Conservation (phyloP, 108 stramenopile species). For the Nannochloropsis gaditana region DNA sequence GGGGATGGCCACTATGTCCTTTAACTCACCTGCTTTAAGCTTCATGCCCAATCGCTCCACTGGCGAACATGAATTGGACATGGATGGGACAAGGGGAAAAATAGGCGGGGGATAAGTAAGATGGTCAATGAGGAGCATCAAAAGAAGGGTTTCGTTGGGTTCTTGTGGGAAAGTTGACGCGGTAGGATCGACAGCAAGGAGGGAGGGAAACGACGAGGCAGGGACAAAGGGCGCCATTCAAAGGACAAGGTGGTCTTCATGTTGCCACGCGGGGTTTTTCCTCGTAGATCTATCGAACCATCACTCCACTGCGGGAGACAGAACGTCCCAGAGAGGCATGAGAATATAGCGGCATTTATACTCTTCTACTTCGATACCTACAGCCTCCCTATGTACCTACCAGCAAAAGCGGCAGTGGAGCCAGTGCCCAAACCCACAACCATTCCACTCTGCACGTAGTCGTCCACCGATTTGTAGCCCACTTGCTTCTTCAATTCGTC, state of each 20-base stretch:
- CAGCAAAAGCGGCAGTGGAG: constrained; percentile 92
- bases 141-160: too few relatives aligned
- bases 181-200: too few relatives aligned
- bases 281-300: too few relatives aligned
- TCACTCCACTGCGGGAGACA: too few relatives aligned
- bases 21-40: constrained; percentile 77
- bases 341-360: too few relatives aligned
- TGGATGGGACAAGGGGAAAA: background rate
- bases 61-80: background rate
- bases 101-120: background rate
- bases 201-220: too few relatives aligned
- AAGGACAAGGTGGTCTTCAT: too few relatives aligned
- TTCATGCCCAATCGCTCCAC: constrained; percentile 91
- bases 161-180: too few relatives aligned
- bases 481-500: constrained; percentile 56
- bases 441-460: constrained; percentile 73
- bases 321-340: too few relatives aligned
- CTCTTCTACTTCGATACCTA: background rate
- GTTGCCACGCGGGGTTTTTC: too few relatives aligned
- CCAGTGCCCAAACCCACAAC: constrained; percentile 98
- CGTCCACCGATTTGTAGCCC: constrained; percentile 59
- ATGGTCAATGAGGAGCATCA: background rate
- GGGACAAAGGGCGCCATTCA: too few relatives aligned
- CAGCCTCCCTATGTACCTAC: constrained; percentile 15
- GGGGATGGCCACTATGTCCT: constrained; percentile 91